These are phyloP conservation scores for Didymella pomorum DNA, from an alignment of 2,329 filamentous ascomycete species.

Conservation along the genomic window DNA sequence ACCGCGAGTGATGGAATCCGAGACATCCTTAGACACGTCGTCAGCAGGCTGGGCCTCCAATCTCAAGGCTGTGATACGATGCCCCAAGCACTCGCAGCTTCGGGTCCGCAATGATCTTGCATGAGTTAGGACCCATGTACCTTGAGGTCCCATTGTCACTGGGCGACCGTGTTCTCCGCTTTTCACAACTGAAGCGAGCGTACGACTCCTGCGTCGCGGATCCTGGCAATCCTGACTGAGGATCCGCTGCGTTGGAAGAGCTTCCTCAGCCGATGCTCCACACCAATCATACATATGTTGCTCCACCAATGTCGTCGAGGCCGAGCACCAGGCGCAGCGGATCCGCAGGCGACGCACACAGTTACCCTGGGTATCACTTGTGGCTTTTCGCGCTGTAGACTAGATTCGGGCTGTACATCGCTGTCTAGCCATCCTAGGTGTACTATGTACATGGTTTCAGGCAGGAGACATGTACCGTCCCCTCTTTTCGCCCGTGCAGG, in stretches of 20 bases:
- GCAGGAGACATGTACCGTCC: conserved; percentile 30
- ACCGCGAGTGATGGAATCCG: conserved; percentile 1
- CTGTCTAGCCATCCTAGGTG: conserved; percentile 21
- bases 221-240: conserved; percentile 31
- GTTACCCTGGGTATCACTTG: conserved; percentile 17
- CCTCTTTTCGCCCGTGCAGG: conserved; percentile 35
- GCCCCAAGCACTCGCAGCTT: conserved; percentile 16
- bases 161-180: conserved; percentile 36
- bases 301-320: conserved; percentile 17
- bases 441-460: conserved; percentile 19
- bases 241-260: conserved; percentile 31
- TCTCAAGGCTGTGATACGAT: conserved; percentile 14
- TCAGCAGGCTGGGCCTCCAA: conserved; percentile 11
- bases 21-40: conserved; percentile 3
- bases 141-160: conserved; percentile 23
- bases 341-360: conserved; percentile 40
- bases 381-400: conserved; percentile 17
- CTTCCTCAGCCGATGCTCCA: conserved; percentile 21
- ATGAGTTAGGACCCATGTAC: conserved; percentile 24
- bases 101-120: conserved; percentile 39
- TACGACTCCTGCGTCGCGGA: conserved; percentile 31
- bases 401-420: conserved; percentile 22
- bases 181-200: conserved; percentile 22
- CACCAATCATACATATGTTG: conserved; percentile 36
- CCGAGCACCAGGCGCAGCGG: conserved; percentile 30